phyloP scores from a whole-genome alignment of 2,329 filamentous ascomycete species.

The Hortaea werneckii region DNA sequence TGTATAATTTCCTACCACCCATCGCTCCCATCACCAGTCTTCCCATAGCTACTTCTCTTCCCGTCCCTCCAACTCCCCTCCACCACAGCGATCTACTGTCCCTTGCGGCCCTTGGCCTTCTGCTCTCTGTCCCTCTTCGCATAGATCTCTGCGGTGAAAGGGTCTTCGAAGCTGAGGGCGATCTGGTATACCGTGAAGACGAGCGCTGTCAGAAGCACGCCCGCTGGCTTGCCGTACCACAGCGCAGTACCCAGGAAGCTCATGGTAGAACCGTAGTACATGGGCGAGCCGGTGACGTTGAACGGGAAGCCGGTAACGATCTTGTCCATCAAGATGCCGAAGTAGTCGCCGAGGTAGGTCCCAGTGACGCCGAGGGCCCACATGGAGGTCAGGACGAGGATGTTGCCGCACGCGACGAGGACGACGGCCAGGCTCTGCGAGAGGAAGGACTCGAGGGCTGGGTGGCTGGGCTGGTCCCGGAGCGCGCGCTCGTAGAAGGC shows the following conservation, averaged over 20 bases:
- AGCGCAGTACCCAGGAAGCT: slow-evolving; percentile 84
- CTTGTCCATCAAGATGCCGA: slow-evolving; percentile 92
- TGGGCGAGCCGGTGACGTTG: slow-evolving; percentile 79
- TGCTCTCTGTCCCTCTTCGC: slow-evolving; percentile 60
- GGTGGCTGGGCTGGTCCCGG: slow-evolving; percentile 63
- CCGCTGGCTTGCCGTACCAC: slow-evolving; percentile 78
- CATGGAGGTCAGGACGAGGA: slow-evolving; percentile 79
- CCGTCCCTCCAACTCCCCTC: slow-evolving; percentile 1
- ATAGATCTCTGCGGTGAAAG: slow-evolving; percentile 89
- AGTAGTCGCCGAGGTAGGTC: slow-evolving; percentile 96
- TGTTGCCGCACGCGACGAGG: slow-evolving; percentile 44
- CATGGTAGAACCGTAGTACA: slow-evolving; percentile 93
- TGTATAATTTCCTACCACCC: slow-evolving; percentile 2
- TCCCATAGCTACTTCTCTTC: slow-evolving; percentile 1
- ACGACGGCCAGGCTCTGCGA: slow-evolving; percentile 2
- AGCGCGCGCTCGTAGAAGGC: slow-evolving; percentile 70
- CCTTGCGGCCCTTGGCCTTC: slow-evolving; percentile 24
- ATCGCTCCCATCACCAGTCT: slow-evolving; percentile 1
- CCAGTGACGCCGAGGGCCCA: slow-evolving; percentile 88
- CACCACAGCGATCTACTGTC: slow-evolving; percentile 17
- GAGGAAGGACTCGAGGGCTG: slow-evolving; percentile 49
- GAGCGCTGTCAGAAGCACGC: slow-evolving; percentile 62
- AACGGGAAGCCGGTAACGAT: slow-evolving; percentile 95
- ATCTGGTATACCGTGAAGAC: slow-evolving; percentile 71
- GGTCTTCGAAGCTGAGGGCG: slow-evolving; percentile 80